Base-by-base conservation (phyloP, 768 basidiomycete species). In the Saitozyma podzolica region DNA sequence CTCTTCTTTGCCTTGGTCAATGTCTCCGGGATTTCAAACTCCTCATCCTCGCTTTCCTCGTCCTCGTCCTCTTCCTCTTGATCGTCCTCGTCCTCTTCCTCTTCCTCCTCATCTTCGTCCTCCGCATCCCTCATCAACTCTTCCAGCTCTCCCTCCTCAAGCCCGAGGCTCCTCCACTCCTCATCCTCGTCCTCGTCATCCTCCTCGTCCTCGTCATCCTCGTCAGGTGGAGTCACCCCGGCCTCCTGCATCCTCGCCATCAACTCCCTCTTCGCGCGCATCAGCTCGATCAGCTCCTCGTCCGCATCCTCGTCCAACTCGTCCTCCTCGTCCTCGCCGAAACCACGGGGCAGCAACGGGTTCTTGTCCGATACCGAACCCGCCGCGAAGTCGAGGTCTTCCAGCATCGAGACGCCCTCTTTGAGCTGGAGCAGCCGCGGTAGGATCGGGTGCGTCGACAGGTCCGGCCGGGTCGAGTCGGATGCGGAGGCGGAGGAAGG, bases 351-450 rank as follows among this genome's bases (percentile, higher is more conserved):
- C 43, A 67, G 52, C 8, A 66, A 55, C 10, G 68, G 64, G 43
- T 78, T 77, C 7, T 65, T 69, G 43, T 73, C 76, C 6, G 72
- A 68, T 2, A 66, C 72, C 16, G 68, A 72, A 13, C 64, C 80
- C 9, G 78, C 79, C 43, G 77, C 79, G 63, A 95, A 87, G 76
- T 89, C 89, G n/a, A 95, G 84, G 53, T 87, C 88, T 80, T 96
- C 93, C 54, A 98, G 84, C 11, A 86, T 89, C 37, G 84, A 78
- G 16, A 98, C 83, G 1, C 87, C 86, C 76, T 91, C 87, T 79
- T 95, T 95, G 51, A 97, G 85, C 13, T 86, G 84, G 40, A 95
- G 82, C 3, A 97, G 84, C 9, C 92, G 88, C 40, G 82, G 80
- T 61, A 91, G 83, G 68, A 92, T 86, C 5, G 90, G 89, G 74